phyloP scores from a whole-genome alignment of 202 grass and related monocot species.

The Zizania palustris region DNA sequence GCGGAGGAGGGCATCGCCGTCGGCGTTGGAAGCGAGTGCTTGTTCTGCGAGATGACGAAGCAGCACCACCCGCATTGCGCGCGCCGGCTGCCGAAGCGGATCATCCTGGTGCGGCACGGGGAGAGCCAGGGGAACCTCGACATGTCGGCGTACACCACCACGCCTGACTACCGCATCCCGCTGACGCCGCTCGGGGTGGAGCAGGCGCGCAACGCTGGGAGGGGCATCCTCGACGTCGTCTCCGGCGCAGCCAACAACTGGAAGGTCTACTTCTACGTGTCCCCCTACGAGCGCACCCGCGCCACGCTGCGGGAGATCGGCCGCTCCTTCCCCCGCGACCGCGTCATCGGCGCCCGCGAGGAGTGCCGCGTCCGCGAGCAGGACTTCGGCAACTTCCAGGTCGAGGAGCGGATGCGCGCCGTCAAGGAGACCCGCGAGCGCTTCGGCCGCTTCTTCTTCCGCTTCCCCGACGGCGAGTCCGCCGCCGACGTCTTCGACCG shows the following conservation, averaged over 20 bases:
- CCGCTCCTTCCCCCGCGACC: conserved; percentile 65
- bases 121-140: conserved; percentile 97
- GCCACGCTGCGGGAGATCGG: conserved; percentile 82
- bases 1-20: background rate
- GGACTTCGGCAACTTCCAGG: conserved; percentile 99
- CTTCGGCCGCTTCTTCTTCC: conserved; percentile 96
- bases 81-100: conserved; percentile 80
- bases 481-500: conserved; percentile 97
- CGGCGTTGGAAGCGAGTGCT: conserved; percentile 5
- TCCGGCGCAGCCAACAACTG: conserved; percentile 34
- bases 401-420: conserved; percentile 82
- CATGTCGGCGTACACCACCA: conserved; percentile 88
- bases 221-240: conserved; percentile 52
- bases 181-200: conserved; percentile 63
- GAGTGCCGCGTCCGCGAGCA: conserved; percentile 97
- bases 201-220: conserved; percentile 69
- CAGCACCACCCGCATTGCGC: conserved; percentile 46
- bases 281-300: conserved; percentile 87
- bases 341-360: conserved; percentile 91
- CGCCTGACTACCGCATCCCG: conserved; percentile 89
- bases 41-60: conserved; percentile 58
- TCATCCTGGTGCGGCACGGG: conserved; percentile 95
- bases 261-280: conserved; percentile 97
- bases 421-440: conserved; percentile 81
- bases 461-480: conserved; percentile 97